Conservation (phyloP, 164 flowering plant genomes). For the Liquidambar formosana region DNA sequence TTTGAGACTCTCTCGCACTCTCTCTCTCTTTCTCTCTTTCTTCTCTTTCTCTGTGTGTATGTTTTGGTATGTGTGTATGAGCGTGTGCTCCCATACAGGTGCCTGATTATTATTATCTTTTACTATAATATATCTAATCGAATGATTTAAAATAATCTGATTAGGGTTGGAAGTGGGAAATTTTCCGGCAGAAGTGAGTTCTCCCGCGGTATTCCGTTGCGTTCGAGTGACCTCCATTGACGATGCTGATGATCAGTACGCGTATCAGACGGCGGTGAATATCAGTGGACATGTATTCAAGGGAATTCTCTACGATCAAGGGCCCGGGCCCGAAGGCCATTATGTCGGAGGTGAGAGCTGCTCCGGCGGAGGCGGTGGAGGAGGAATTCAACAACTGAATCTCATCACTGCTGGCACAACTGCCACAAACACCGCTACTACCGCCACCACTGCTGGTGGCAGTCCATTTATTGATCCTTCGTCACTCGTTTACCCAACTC, state of each 20-base stretch:
- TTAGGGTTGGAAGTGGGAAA: constrained; percentile 70
- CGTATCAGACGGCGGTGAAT: constrained; percentile 86
- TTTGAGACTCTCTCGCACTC: constrained; percentile 21
- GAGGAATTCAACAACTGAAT: constrained; percentile 42
- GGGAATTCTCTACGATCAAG: constrained; percentile 89
- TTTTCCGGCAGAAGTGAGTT: constrained; percentile 69
- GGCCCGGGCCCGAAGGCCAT: constrained; percentile 55
- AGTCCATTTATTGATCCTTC: constrained; percentile 47
- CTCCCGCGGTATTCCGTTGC: constrained; percentile 73
- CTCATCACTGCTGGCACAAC: constrained; percentile 30
- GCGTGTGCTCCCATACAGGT: too few relatives aligned
- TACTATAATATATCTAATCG: background rate
- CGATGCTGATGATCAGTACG: constrained; percentile 64
- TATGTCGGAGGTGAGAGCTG: constrained; percentile 46
- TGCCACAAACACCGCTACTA: constrained; percentile 6
- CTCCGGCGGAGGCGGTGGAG: constrained; percentile 36
- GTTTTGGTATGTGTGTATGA: constrained; percentile 22
- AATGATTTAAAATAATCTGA: background rate
- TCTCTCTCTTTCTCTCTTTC: constrained; percentile 5
- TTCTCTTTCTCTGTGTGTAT: background rate
- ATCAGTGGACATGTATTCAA: constrained; percentile 89
- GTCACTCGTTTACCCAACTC: constrained; percentile 46
- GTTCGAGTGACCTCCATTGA: constrained; percentile 63
- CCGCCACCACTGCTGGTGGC: constrained; percentile 3
- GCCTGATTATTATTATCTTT: background rate